Percentiles rank a stretch among this genome's conserved stretches.
phyloP scores from a whole-genome alignment of 257 asterid genomes.

The Solanum piurae region DNA sequence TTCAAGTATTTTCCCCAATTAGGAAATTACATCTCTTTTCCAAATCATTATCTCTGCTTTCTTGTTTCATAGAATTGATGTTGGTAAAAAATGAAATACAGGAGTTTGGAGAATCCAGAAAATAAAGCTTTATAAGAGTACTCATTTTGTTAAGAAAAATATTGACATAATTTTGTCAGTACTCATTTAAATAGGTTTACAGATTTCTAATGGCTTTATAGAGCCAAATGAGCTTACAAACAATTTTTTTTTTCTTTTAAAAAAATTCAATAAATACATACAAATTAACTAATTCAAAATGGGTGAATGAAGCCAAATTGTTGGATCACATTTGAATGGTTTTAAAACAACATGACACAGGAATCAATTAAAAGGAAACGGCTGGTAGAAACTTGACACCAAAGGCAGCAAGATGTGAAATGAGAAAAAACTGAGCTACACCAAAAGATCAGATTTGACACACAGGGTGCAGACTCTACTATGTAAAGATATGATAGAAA shows the following conservation, averaged over 20 bases:
- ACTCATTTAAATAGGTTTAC: neutral
- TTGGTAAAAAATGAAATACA: neutral
- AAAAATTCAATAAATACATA: neutral
- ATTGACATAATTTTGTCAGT: neutral
- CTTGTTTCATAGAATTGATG: neutral
- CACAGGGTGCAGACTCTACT: neutral
- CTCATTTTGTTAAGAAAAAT: neutral
- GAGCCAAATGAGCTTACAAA: neutral
- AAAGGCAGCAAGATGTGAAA: neutral
- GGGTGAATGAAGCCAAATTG: neutral
- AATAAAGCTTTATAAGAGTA: neutral
- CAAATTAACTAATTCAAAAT: neutral
- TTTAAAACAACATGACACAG: neutral
- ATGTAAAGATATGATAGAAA: neutral
- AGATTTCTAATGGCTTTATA: neutral
- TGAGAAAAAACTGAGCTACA: neutral
- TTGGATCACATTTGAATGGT: neutral
- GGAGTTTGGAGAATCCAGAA: neutral
- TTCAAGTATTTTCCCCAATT: neutral
- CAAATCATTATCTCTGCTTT: neutral
- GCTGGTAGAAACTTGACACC: neutral
- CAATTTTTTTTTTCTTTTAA: neutral
- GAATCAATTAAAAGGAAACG: neutral
- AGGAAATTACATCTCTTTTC: neutral
- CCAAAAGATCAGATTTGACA: neutral